A percentile compares a stretch with the other conserved stretches of the same genome.
Evolutionary conservation across 2,329 filamentous ascomycete genomes (phyloP).

Genomic region (Mariannaea elegans): DNA sequence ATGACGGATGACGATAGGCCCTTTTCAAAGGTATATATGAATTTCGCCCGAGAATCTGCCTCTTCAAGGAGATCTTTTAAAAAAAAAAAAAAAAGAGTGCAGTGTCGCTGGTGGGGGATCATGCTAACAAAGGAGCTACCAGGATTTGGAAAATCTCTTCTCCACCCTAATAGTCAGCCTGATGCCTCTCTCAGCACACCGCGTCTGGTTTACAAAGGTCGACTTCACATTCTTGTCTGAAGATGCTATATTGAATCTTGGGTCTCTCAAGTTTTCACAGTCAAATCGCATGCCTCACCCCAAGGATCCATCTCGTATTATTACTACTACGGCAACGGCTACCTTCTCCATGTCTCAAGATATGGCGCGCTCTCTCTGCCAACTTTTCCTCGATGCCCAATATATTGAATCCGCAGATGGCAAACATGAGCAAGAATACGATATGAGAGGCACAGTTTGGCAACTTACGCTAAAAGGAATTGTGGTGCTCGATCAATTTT

Average conservation of each 20-base stretch:
- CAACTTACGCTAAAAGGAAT: constrained; percentile 95
- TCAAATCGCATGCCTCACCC: constrained; percentile 99
- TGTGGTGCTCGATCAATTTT: constrained; percentile 89
- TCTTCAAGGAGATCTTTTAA: too few relatives aligned
- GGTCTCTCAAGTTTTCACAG: constrained; percentile 96
- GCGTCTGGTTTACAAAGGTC: constrained; percentile 88
- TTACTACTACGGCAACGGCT: constrained; percentile 96
- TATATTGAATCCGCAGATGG: constrained; percentile 95
- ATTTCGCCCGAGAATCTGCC: constrained; percentile 21
- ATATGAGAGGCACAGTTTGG: constrained; percentile 88
- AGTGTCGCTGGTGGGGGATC: too few relatives aligned
- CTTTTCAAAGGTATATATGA: constrained; percentile 78
- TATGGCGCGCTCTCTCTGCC: constrained; percentile 94
- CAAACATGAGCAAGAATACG: constrained; percentile 83
- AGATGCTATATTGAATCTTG: constrained; percentile 97
- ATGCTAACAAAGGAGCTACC: constrained; percentile 23
- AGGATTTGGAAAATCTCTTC: constrained; percentile 99
- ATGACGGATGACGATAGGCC: constrained; percentile 99
- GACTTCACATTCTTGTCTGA: constrained; percentile 96
- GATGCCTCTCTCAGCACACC: constrained; percentile 83
- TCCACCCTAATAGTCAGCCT: constrained; percentile 94
- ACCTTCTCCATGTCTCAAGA: constrained; percentile 99
- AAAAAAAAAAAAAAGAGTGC: too few relatives aligned
- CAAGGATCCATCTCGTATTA: constrained; percentile 92
- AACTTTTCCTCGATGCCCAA: constrained; percentile 90